phyloP scores from a whole-genome alignment of 2,329 filamentous ascomycete genomes.

The Aspergillus luchuensis region DNA sequence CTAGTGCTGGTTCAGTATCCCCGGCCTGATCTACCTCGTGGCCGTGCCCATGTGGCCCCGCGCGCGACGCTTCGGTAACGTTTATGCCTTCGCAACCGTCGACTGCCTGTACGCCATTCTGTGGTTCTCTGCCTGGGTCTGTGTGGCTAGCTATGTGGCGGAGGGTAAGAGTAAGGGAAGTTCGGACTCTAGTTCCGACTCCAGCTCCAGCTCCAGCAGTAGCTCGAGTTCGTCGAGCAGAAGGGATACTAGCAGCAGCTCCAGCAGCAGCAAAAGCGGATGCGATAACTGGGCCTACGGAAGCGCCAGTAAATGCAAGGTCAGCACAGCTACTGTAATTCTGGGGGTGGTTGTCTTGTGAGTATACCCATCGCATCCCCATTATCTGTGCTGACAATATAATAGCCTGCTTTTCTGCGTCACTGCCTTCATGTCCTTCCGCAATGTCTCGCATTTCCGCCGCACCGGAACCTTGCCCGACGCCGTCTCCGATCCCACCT shows the following conservation, averaged over 20 bases:
- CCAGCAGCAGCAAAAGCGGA: constrained; percentile 43
- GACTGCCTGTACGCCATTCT: constrained; percentile 58
- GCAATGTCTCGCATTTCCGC: constrained; percentile 59
- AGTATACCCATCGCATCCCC: constrained; percentile 22
- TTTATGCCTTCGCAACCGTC: constrained; percentile 60
- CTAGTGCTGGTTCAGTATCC: constrained; percentile 62
- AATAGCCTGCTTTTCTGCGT: constrained; percentile 56
- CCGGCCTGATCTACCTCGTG: constrained; percentile 60
- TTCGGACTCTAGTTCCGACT: constrained; percentile 27
- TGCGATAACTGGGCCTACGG: constrained; percentile 61
- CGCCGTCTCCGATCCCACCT: constrained; percentile 46
- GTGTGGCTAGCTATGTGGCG: constrained; percentile 58
- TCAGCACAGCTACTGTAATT: constrained; percentile 58
- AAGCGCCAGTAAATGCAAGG: constrained; percentile 56
- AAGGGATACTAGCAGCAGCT: constrained; percentile 37
- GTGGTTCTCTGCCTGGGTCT: constrained; percentile 62
- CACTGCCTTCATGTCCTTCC: constrained; percentile 57
- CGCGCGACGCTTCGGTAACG: constrained; percentile 59
- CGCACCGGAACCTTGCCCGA: constrained; percentile 58
- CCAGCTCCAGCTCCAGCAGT: constrained; percentile 32
- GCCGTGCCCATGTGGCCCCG: constrained; percentile 64
- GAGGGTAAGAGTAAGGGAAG: constrained; percentile 56
- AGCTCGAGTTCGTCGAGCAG: constrained; percentile 29
- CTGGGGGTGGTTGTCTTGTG: constrained; percentile 61
- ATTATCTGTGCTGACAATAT: neutral